Base-by-base conservation (phyloP, 148 eudicot species). In the Rhododendron ferrugineum region DNA sequence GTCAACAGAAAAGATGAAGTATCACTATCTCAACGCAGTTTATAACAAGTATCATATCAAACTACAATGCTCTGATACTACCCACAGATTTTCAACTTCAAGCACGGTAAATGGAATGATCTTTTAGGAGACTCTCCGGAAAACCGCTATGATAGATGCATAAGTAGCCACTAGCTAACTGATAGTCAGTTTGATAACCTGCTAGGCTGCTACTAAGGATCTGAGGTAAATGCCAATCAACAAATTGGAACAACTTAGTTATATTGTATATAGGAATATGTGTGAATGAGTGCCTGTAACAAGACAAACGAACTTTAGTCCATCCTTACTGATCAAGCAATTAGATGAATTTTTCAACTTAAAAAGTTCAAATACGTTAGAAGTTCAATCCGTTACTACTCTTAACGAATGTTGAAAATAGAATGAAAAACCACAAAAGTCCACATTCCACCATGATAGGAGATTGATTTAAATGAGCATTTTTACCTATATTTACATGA, bases 401-500 rank as follows among this genome's bases (percentile, higher is more conserved):
- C 60, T n/a, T n/a, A 16, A 5, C 9, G 0, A 9, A 47, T 11
- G 5, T 52, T 30, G 36, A 79, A 54, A 54, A 40, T 11, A 78
- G 30, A 42, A 78, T 77, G 44, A 72, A n/a, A 47, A 52, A 7
- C 10, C n/a, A 66, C 72, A 64, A 2, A 42, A 30, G 40, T n/a
- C 36, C n/a, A 40, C 23, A 83, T 47, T 18, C 49, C 60, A 62
- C 2, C 5, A 32, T 20, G 4, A 2, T 18, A 47, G n/a, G 82
- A 87, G 5, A 13, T 4, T 28, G 22, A 28, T 78, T 11, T 5
- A 74, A 52, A 52, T 77, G 6, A 11, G 68, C 78, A 47, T 84
- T 7, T 58, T 83, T 88, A 94, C 96, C 98, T 87, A 94, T 81
- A 90, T 95, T 95, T 44, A 95, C 97, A 85, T 95, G 98, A 82